Percentiles rank a stretch among this genome's conserved stretches.
Conservation (phyloP, 163 green algal genomes). For the Trebouxia gelatinosa region DNA sequence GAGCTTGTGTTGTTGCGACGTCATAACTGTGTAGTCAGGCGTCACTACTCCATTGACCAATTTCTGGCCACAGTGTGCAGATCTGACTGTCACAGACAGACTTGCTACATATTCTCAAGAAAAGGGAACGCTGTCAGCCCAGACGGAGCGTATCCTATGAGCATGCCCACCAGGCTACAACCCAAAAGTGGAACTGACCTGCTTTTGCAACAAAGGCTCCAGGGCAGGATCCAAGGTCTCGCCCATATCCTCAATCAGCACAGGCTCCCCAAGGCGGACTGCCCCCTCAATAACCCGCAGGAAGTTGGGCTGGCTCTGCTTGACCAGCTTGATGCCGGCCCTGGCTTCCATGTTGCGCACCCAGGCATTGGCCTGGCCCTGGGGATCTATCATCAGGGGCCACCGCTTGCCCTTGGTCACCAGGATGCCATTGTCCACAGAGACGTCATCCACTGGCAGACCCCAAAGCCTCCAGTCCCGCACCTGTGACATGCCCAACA, state of each 20-base stretch:
- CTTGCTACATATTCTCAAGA: too few species aligned
- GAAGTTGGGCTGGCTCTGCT: conserved; percentile 83
- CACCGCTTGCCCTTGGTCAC: conserved; percentile 79
- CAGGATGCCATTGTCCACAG: conserved; percentile 94
- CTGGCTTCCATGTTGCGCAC: conserved; percentile 79
- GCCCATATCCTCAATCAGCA: conserved; percentile 94
- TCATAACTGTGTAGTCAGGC: too few species aligned
- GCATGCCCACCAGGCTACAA: too few species aligned
- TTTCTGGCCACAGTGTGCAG: too few species aligned
- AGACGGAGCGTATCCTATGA: too few species aligned
- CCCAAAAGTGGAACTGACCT: not conserved
- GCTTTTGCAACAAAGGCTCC: conserved; percentile 74
- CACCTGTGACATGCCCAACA: conserved; percentile 37
- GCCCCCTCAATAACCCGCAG: conserved; percentile 66
- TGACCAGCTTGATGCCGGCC: conserved; percentile 73
- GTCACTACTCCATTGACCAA: too few species aligned
- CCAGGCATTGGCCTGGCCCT: conserved; percentile 80
- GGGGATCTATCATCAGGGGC: conserved; percentile 90
- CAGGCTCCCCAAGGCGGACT: conserved; percentile 68
- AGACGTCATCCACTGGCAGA: conserved; percentile 90
- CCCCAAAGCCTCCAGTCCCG: conserved; percentile 84
- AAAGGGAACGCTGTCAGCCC: too few species aligned
- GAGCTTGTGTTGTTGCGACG: too few species aligned
- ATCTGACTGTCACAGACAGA: too few species aligned
- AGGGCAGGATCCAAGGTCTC: conserved; percentile 80